Base-by-base conservation (phyloP, 805 yeast species). In the Sugiyamaella smithiae region DNA sequence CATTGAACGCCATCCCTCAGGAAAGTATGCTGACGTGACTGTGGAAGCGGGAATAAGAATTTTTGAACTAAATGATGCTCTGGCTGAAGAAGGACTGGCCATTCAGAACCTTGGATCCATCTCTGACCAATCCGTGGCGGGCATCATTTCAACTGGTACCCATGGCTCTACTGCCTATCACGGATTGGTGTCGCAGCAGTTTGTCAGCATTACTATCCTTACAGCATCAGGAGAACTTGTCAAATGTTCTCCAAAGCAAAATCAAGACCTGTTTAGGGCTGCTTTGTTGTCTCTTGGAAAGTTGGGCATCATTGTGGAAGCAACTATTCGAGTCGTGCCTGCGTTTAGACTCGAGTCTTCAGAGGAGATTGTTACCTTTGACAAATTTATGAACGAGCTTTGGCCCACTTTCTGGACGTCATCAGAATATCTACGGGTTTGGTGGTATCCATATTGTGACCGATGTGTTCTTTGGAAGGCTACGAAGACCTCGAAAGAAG, bases 391-490 rank as follows among this genome's bases (percentile, higher is more conserved):
- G 57, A 73, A 80, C 52, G 68, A 70, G 51, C 49, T 56, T 11
- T 88, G 95, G 88, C 88, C 85, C 56, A 72, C 74, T 11, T 67
- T 91, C 40, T 91, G 97, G 96, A 79, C 86, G 2, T 81, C 88
- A 41, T 77, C 88, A n/a, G 99, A 91, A 68, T 91, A 81, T 62
- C 84, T 89, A 40, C 80, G 98, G 55, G 80, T 89, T 43, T 91
- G 98, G 97, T 93, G 98, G 98, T 93, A 85, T 67, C 98, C 99
- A 1, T 93, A 91, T 66, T 75, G 93, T 14, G 78, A 80, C 45
- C 84, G 84, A 61, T 87, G 96, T 71, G 81, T 89, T 26, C 71
- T 89, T 43, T 91, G 98, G 97, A 79, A 95, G 62, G 98, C 96
- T 32, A 70, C 78, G 20, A 88, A 88, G 63, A 80, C 96, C 1